Conservation (phyloP, 2,329 filamentous ascomycete genomes). For the Periconia digitata region DNA sequence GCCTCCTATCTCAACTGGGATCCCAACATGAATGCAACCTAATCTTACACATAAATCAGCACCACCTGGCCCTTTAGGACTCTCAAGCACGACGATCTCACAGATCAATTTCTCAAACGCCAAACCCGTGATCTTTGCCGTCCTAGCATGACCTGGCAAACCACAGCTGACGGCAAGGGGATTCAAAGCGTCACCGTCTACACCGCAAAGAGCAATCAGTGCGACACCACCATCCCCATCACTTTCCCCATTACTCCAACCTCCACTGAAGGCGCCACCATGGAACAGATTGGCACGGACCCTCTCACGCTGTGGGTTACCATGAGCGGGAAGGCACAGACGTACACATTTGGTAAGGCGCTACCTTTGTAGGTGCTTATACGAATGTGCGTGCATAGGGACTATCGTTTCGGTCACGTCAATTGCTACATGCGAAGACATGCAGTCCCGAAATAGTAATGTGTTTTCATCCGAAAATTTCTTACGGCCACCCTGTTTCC, state of each 20-base stretch:
- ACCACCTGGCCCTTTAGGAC: conserved; percentile 57
- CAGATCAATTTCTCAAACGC: conserved; percentile 54
- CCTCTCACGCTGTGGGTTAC: conserved; percentile 44
- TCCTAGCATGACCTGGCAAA: conserved; percentile 52
- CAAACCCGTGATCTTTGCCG: conserved; percentile 57
- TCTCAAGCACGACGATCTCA: conserved; percentile 59
- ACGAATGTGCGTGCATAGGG: neutral
- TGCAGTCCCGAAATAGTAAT: neutral
- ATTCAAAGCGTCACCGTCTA: conserved; percentile 56
- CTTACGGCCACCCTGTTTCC: too few species aligned
- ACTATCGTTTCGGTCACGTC: too few species aligned
- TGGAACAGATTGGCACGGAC: conserved; percentile 56
- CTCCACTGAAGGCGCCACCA: conserved; percentile 47
- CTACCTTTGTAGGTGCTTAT: conserved; percentile 24
- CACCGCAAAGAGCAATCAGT: conserved; percentile 52
- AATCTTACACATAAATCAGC: conserved; percentile 19
- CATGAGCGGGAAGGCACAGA: conserved; percentile 38
- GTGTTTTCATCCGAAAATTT: too few species aligned
- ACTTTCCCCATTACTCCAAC: conserved; percentile 54
- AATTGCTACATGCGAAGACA: neutral
- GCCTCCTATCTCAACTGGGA: neutral
- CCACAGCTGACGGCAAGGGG: conserved; percentile 44
- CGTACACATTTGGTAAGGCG: conserved; percentile 34
- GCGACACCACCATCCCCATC: conserved; percentile 55
- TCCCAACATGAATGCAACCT: too few species aligned